A percentile compares a stretch with the other conserved stretches of the same genome.
Conservation (phyloP, 257 asterid genomes). For the Cinchona pubescens region DNA sequence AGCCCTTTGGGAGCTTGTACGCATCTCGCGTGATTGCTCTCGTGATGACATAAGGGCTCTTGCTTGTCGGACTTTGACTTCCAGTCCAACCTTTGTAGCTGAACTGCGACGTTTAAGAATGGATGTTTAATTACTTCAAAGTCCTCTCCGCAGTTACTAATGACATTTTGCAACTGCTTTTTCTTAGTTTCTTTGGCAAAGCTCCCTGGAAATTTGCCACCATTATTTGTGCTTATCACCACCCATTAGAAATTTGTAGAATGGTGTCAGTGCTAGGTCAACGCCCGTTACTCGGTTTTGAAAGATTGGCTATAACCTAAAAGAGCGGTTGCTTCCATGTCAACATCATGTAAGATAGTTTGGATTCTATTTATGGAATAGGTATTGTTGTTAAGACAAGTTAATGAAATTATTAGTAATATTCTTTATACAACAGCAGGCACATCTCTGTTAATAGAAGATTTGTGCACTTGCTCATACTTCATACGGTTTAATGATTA, state of each 20-base stretch:
- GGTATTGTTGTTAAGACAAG: neutral
- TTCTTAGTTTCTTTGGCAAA: neutral
- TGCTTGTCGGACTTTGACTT: conserved; percentile 82
- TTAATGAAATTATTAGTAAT: neutral
- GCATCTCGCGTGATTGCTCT: conserved; percentile 95
- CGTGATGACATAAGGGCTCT: conserved; percentile 92
- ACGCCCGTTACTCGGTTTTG: conserved; percentile 12
- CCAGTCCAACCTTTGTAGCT: conserved; percentile 76
- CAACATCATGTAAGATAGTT: neutral
- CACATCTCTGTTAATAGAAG: neutral
- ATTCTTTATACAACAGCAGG: neutral
- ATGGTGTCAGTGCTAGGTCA: neutral
- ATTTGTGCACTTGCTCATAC: neutral
- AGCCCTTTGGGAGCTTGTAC: conserved; percentile 98
- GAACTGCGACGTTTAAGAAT: conserved; percentile 85
- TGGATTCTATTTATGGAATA: conserved; percentile 13
- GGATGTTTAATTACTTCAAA: conserved; percentile 47
- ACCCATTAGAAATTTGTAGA: conserved; percentile 1
- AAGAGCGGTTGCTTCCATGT: conserved; percentile 13
- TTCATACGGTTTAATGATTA: neutral
- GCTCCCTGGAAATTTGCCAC: neutral
- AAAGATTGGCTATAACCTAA: neutral
- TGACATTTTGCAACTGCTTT: neutral
- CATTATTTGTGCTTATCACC: neutral
- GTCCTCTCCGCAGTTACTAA: neutral